Evolutionary conservation across 2,329 filamentous ascomycete species (phyloP).

Genomic region (Chaetomiaceae sp.): DNA sequence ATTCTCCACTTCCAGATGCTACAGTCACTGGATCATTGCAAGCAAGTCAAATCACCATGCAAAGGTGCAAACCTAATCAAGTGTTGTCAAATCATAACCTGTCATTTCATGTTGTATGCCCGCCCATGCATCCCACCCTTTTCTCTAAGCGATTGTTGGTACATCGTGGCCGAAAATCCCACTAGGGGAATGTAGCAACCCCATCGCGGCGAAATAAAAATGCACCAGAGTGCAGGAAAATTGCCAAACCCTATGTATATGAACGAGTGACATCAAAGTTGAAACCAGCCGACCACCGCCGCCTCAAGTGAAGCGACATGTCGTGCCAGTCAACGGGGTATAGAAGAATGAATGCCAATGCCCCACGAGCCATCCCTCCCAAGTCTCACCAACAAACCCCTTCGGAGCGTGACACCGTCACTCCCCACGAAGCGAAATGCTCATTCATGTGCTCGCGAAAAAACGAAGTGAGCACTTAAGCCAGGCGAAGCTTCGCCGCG

Average conservation of each 20-base stretch:
- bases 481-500: constrained; percentile 5
- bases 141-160: constrained; percentile 8
- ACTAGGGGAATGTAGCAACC: too few relatives aligned
- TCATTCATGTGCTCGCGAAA: too few relatives aligned
- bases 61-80: too few relatives aligned
- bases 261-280: constrained; percentile 12
- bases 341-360: neutral
- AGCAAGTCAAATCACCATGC: too few relatives aligned
- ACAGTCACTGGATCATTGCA: too few relatives aligned
- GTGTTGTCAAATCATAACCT: neutral
- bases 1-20: too few relatives aligned
- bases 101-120: neutral
- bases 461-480: neutral
- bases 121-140: neutral
- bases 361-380: neutral
- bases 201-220: too few relatives aligned
- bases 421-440: neutral
- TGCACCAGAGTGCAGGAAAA: too few relatives aligned
- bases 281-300: neutral
- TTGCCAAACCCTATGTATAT: constrained; percentile 1
- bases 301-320: neutral
- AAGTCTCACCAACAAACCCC: neutral
- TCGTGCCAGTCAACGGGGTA: constrained; percentile 2
- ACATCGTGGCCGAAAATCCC: neutral
- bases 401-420: too few relatives aligned